These are phyloP conservation scores for Circinella umbellata DNA, from an alignment of 371 early-diverging fungal species.

Conservation along the genomic window DNA sequence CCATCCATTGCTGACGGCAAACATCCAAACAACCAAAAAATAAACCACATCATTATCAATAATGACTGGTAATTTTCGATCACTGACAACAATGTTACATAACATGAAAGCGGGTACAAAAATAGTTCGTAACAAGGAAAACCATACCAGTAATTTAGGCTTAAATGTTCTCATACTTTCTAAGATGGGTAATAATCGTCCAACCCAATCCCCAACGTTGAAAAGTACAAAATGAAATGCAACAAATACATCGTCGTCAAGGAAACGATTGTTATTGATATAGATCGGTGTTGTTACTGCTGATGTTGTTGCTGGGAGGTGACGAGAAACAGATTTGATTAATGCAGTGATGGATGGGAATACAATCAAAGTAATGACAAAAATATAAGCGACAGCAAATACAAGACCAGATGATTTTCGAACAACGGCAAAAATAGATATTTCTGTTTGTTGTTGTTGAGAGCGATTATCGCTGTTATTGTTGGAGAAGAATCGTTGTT, in stretches of 20 bases:
- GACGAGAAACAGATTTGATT: slow-evolving; percentile 60
- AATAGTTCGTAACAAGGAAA: slow-evolving; percentile 55
- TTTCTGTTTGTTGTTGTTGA: not conserved
- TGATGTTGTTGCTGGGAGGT: slow-evolving; percentile 23
- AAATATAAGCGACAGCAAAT: slow-evolving; percentile 62
- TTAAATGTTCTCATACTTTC: slow-evolving; percentile 40
- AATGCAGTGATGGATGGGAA: slow-evolving; percentile 81
- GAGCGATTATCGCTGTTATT: too few relatives aligned
- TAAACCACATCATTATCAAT: slow-evolving; percentile 68
- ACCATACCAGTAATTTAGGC: slow-evolving; percentile 41
- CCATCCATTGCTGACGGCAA: slow-evolving; percentile 76
- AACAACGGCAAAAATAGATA: slow-evolving; percentile 22
- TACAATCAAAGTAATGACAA: slow-evolving; percentile 71
- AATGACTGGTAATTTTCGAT: slow-evolving; percentile 53
- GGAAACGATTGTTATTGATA: slow-evolving; percentile 25
- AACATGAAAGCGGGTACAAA: slow-evolving; percentile 76
- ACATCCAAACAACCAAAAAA: slow-evolving; percentile 62
- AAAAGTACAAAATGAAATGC: slow-evolving; percentile 78
- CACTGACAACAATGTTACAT: slow-evolving; percentile 63
- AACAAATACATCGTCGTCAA: slow-evolving; percentile 68
- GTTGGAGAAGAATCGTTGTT: slow-evolving; percentile 7
- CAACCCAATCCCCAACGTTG: slow-evolving; percentile 80
- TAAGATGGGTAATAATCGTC: slow-evolving; percentile 56
- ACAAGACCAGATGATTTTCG: slow-evolving; percentile 46
- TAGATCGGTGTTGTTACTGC: too few relatives aligned